Base-by-base conservation (phyloP, 2,329 filamentous ascomycete genomes). In the Colletotrichum ledebouriae region DNA sequence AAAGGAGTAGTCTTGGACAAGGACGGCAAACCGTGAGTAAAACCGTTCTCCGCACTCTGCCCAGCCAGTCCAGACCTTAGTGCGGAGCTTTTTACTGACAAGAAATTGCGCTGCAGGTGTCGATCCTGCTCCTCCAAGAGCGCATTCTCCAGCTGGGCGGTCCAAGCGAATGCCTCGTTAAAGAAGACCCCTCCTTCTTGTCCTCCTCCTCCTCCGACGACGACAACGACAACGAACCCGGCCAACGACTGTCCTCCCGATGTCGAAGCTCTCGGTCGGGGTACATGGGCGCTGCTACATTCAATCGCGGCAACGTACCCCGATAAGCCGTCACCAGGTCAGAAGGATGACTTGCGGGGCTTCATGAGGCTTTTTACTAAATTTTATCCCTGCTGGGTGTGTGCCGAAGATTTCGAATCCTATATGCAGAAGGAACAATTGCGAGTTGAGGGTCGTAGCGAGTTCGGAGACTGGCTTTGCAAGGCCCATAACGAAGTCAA, bases 341-440 rank as follows among this genome's bases (percentile, higher is more conserved):
- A 97, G 73, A 94, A 98, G 77, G 82, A 83, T 34, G 92, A 98
- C 73, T 91, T 97, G 73, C 84, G 85, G 63, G 85, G 88, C 59
- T 98, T 99, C 81, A 85, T 99, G 73, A 82, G 84, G 25, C 84
- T 94, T 2, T 97, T 99, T 78, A 90, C 92, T 29, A 92, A 91
- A 73, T 81, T 98, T 20, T 99, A 99, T 76, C 96, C 96, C 4
- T 99, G 96, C 83, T 97, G 94, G 94, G 88, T 92, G 3, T 99
- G 96, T 79, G 96, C 94, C 39, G 92, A 95, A 69, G 95, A 98
- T 77, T 98, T 99, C 78, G 91, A 91, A 78, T 78, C 78, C 0
- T 98, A 95, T 86, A 90, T 98, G 83, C 85, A 84, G 70, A 86
- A 86, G 71, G 92, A 94, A 72, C 87, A 88, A 76, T 90, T 95